Evolutionary conservation across 2,329 filamentous ascomycete genomes (phyloP).

Genomic region (Aureobasidium namibiae): DNA sequence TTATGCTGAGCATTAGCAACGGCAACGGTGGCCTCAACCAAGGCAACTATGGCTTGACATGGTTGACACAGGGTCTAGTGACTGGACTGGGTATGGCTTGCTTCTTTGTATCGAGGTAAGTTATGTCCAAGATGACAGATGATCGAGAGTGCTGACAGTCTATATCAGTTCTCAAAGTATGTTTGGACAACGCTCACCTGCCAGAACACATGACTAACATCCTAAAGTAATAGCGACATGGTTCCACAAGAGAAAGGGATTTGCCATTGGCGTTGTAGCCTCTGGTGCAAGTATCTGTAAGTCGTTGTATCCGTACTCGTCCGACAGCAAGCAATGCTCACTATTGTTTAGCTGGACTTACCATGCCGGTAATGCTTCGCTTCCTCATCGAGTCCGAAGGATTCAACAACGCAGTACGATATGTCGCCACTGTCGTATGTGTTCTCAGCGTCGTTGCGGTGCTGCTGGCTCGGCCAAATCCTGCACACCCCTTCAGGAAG

Average conservation of each 20-base stretch:
- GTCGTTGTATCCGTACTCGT: neutral
- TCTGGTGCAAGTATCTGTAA: slow-evolving; percentile 39
- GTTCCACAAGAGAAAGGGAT: slow-evolving; percentile 39
- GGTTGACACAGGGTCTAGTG: slow-evolving; percentile 40
- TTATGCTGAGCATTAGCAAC: slow-evolving; percentile 36
- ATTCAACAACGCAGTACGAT: slow-evolving; percentile 38
- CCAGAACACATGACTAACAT: neutral
- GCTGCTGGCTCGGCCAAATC: slow-evolving; percentile 37
- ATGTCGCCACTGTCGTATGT: slow-evolving; percentile 34
- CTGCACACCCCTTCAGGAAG: slow-evolving; percentile 30
- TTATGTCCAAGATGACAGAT: neutral
- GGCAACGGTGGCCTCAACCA: slow-evolving; percentile 28
- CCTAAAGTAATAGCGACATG: slow-evolving; percentile 39
- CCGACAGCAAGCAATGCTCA: neutral
- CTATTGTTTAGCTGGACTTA: slow-evolving; percentile 27
- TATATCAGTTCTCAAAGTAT: slow-evolving; percentile 38
- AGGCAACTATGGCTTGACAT: slow-evolving; percentile 36
- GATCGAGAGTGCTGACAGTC: neutral
- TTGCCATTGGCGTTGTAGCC: slow-evolving; percentile 43
- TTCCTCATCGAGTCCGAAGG: slow-evolving; percentile 35
- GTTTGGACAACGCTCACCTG: slow-evolving; percentile 11
- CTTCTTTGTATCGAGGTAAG: slow-evolving; percentile 37
- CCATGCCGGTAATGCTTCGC: slow-evolving; percentile 36
- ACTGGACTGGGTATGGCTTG: slow-evolving; percentile 44
- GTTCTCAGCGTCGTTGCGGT: slow-evolving; percentile 34